Percentiles rank a stretch among this genome's conserved stretches.
Conservation (phyloP, 306 rosid genomes). For the Trifolium subterraneum region DNA sequence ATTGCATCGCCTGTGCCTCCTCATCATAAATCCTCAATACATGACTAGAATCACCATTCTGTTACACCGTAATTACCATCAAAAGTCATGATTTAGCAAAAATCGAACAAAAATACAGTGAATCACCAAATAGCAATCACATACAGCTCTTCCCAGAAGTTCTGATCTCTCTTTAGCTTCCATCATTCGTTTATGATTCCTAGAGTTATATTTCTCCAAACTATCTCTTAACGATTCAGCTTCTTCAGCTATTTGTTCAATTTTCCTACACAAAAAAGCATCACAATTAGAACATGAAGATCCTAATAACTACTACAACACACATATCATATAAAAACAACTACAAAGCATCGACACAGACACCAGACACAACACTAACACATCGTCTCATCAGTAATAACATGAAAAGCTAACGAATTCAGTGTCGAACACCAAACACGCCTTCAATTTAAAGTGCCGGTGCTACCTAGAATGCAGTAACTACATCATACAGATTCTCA, state of each 20-base stretch:
- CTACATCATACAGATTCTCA: conserved; percentile 1
- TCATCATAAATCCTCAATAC: conserved; percentile 78
- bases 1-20: conserved; percentile 77
- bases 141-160: conserved; percentile 79
- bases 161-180: conserved; percentile 85
- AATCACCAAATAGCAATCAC: conserved; percentile 39
- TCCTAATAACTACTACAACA: conserved; percentile 23
- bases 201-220: conserved; percentile 63
- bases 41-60: conserved; percentile 87
- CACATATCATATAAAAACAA: conserved; percentile 37
- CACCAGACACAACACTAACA: not conserved
- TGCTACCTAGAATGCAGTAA: not conserved
- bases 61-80: not conserved
- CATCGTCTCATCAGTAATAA: not conserved
- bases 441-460: not conserved
- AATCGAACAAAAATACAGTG: not conserved
- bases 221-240: conserved; percentile 77
- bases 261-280: conserved; percentile 62
- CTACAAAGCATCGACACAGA: not conserved
- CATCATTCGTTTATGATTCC: conserved; percentile 61
- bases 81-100: conserved; percentile 14
- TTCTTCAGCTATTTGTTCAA: conserved; percentile 88
- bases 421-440: not conserved
- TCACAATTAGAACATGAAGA: conserved; percentile 3
- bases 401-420: not conserved